A percentile compares a stretch with the other conserved stretches of the same genome.
phyloP scores from a whole-genome alignment of 2,329 filamentous ascomycete species.

The Monosporascus cannonballus region DNA sequence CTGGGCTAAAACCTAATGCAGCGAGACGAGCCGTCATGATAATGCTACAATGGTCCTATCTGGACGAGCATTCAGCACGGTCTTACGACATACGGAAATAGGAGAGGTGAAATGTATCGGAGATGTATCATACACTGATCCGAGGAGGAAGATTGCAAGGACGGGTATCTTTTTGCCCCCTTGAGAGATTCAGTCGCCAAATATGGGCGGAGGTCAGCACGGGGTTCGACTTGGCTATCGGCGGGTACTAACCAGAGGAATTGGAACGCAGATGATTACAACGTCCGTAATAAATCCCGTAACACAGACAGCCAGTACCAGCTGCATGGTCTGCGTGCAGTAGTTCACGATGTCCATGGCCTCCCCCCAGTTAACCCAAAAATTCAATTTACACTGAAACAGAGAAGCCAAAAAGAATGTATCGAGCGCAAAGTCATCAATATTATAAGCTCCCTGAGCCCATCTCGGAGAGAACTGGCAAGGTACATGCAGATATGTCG shows the following conservation, averaged over 20 bases:
- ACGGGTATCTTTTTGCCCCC: conserved; percentile 3
- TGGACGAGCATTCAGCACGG: not conserved
- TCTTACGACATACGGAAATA: not conserved
- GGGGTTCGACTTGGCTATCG: not conserved
- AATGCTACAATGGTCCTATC: conserved; percentile 3
- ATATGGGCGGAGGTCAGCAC: conserved; percentile 2
- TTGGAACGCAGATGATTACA: conserved; percentile 10
- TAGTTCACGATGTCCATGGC: not conserved
- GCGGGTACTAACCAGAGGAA: conserved; percentile 12
- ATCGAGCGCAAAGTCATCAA: conserved; percentile 3
- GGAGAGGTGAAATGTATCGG: not conserved
- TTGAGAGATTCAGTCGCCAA: conserved; percentile 5
- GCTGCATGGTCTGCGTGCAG: conserved; percentile 2
- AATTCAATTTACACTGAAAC: conserved; percentile 10
- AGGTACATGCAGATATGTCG: too few relatives aligned
- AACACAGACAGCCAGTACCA: conserved; percentile 9
- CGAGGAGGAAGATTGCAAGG: conserved; percentile 4
- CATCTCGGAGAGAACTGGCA: too few relatives aligned
- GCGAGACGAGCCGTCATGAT: not conserved
- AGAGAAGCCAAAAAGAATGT: conserved; percentile 12
- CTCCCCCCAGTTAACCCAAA: conserved; percentile 11
- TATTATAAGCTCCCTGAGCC: conserved; percentile 4
- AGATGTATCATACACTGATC: conserved; percentile 3
- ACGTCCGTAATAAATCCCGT: conserved; percentile 13
- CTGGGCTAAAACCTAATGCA: not conserved